Base-by-base conservation (phyloP, 345 rosid species). In the Gossypium raimondii region DNA sequence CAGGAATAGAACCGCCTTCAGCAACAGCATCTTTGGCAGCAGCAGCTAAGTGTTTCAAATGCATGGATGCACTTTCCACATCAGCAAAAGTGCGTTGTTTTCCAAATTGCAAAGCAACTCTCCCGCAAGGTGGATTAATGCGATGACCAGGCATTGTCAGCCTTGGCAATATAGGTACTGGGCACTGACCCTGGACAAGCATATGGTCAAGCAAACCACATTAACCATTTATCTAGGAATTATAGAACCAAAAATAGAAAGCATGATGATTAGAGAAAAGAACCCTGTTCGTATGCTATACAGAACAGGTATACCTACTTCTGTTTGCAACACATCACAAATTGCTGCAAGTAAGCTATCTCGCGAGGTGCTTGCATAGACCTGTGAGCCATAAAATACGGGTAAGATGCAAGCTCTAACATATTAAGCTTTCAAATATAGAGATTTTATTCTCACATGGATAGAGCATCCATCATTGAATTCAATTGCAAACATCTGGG, bases 11-110 rank as follows among this genome's bases (percentile, higher is more conserved):
- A 74, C 98, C 98, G 81, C 98, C 94, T 87, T 95, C 98, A 67
- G 94, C 89, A 82, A 93, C 98, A 53, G 99, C 98, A 87, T 95
- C 99, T 87, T 90, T 95, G 73, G 99, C 99, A 80, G 98, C 92
- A 52, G 91, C 87, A 77, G 98, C 96, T 81, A 95, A 85, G 83
- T 95, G 99, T 80, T 93, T 93, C 89, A 95, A 86, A 86, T 95
- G 97, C 90, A 93, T 73, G 70, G 90, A 81, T 75, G 86, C 88
- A 71, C 81, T 84, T 82, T 95, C 98, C 84, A 89, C 71, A 74
- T 93, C 98, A 76, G 84, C 81, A 78, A 84, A 72, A 77, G 81
- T 84, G 62, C 75, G 86, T 58, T 84, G 93, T 70, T 77, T 81
- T 72, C 90, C 92, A 67, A 69, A 53, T 63, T 82, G 81, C 78